These are phyloP conservation scores for Venturia asperata DNA, from an alignment of 2,329 filamentous ascomycete genomes.

Conservation along the genomic window DNA sequence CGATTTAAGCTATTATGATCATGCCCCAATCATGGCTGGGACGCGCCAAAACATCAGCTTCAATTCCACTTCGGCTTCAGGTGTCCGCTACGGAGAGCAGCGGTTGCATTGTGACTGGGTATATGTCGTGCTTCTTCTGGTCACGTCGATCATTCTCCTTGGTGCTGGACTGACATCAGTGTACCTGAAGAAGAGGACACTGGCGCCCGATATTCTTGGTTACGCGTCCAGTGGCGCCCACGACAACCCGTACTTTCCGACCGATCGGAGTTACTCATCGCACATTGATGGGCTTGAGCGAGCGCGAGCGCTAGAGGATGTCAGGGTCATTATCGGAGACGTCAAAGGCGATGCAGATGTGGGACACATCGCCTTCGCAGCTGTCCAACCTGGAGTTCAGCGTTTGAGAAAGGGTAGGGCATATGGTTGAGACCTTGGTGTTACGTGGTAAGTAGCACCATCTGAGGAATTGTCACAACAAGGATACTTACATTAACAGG, in stretches of 20 bases:
- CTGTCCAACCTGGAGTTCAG: conserved; percentile 20
- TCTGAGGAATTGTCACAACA: background rate
- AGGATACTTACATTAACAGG: background rate
- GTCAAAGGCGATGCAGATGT: conserved; percentile 27
- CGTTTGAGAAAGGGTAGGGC: background rate
- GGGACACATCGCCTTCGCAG: conserved; percentile 34
- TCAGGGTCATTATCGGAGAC: conserved; percentile 29
- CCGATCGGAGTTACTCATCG: conserved; percentile 27
- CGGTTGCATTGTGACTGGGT: background rate
- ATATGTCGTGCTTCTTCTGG: background rate
- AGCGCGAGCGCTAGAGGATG: conserved; percentile 29
- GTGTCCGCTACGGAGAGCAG: background rate
- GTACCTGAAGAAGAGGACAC: background rate
- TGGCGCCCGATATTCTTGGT: background rate
- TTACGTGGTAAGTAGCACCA: background rate
- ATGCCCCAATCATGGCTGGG: conserved; percentile 1
- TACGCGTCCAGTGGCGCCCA: conserved; percentile 4
- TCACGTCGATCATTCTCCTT: conserved; percentile 2
- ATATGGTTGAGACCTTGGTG: background rate
- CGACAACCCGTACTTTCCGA: conserved; percentile 29
- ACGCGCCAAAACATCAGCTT: conserved; percentile 1
- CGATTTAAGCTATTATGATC: background rate
- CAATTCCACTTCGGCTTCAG: conserved; percentile 1
- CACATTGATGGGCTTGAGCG: conserved; percentile 31
- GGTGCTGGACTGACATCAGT: background rate